A percentile compares a stretch with the other conserved stretches of the same genome.
Conservation (phyloP, 202 grass and related monocot genomes). For the Carex arenaria region DNA sequence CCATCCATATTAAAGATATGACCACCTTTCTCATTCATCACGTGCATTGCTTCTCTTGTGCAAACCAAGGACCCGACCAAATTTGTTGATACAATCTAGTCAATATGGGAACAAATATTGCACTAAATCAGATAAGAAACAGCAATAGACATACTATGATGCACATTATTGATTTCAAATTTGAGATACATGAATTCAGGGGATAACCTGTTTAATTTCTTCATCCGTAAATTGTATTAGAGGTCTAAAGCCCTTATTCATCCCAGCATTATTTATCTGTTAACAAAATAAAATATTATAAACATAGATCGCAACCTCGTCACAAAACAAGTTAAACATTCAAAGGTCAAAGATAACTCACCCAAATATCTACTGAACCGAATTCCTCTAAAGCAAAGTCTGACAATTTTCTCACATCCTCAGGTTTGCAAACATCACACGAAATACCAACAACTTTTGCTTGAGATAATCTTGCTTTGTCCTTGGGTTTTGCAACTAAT, state of each 20-base stretch:
- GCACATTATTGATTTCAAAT: neutral
- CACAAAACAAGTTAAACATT: slow-evolving; percentile 4
- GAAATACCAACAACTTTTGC: slow-evolving; percentile 81
- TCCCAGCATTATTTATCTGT: slow-evolving; percentile 99
- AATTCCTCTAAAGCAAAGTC: slow-evolving; percentile 70
- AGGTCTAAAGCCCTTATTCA: slow-evolving; percentile 97
- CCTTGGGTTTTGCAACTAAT: slow-evolving; percentile 67
- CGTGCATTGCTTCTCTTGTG: slow-evolving; percentile 90
- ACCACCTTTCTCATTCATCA: slow-evolving; percentile 81
- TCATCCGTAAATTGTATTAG: slow-evolving; percentile 87
- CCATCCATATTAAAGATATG: slow-evolving; percentile 99
- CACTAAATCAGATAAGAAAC: neutral
- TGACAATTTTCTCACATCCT: slow-evolving; percentile 79
- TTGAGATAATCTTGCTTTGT: slow-evolving; percentile 56
- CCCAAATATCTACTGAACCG: slow-evolving; percentile 96
- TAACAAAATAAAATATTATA: slow-evolving; percentile 32
- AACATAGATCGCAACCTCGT: neutral
- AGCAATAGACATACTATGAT: neutral
- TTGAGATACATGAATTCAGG: neutral
- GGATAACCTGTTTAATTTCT: slow-evolving; percentile 86
- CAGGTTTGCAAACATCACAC: slow-evolving; percentile 95
- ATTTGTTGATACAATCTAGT: slow-evolving; percentile 94
- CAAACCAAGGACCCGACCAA: slow-evolving; percentile 87
- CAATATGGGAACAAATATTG: slow-evolving; percentile 14
- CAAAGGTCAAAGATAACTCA: slow-evolving; percentile 33